A percentile compares a stretch with the other conserved stretches of the same genome.
Conservation (phyloP, 2,329 filamentous ascomycete genomes). For the Trichoderma sp. region DNA sequence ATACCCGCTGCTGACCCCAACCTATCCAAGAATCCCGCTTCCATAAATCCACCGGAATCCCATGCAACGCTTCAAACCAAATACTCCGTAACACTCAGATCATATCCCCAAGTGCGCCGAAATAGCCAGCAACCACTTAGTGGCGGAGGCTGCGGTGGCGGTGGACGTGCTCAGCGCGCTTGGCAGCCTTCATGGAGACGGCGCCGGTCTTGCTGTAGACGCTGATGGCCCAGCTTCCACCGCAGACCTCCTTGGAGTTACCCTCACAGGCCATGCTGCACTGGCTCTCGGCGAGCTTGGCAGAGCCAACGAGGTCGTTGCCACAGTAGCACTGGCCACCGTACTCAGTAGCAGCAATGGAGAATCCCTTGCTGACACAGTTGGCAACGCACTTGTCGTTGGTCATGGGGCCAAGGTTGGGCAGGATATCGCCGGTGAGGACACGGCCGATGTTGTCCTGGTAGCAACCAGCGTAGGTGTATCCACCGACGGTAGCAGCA, state of each 20-base stretch:
- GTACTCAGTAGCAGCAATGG: constrained; percentile 54
- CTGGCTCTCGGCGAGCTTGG: constrained; percentile 44
- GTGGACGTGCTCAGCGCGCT: constrained; percentile 39
- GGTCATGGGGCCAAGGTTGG: constrained; percentile 45
- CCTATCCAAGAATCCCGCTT: neutral
- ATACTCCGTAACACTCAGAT: neutral
- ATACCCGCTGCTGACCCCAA: neutral
- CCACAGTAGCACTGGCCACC: constrained; percentile 57
- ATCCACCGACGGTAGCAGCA: constrained; percentile 31
- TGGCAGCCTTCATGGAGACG: constrained; percentile 31
- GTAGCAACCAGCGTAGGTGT: constrained; percentile 48
- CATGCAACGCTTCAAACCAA: constrained; percentile 11
- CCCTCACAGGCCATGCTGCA: constrained; percentile 52
- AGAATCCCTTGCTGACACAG: constrained; percentile 46
- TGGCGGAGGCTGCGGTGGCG: constrained; percentile 37
- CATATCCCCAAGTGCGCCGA: neutral
- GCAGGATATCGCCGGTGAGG: constrained; percentile 42
- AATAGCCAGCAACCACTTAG: constrained; percentile 24
- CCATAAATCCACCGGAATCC: neutral
- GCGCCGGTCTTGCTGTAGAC: constrained; percentile 45
- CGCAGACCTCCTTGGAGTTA: constrained; percentile 50
- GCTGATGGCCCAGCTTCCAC: constrained; percentile 49
- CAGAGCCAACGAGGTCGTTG: constrained; percentile 36
- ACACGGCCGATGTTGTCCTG: constrained; percentile 40
- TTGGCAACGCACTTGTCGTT: constrained; percentile 50